phyloP scores from a whole-genome alignment of 139 green algal species.

The Chlorella ohadii region DNA sequence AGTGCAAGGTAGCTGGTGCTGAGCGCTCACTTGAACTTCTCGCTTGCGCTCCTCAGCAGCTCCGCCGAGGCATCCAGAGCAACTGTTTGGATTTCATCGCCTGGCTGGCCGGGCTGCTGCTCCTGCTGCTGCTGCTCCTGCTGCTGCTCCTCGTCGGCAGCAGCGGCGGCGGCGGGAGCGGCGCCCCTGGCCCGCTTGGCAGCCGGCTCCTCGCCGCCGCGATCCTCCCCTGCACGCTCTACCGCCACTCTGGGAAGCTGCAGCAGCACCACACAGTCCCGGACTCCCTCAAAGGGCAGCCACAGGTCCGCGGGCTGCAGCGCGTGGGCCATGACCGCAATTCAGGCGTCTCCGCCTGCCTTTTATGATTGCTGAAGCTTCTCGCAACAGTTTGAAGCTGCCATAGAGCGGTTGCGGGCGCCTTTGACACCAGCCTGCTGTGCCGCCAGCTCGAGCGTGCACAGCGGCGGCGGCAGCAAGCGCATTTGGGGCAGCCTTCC shows the following conservation, averaged over 20 bases:
- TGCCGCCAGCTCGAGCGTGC: no score
- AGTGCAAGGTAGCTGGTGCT: rapidly evolving
- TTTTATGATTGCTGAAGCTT: no score
- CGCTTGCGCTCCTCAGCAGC: neutral
- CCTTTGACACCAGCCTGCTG: no score
- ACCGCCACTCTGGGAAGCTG: neutral
- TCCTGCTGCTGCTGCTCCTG: neutral
- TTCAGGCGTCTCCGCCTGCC: no score
- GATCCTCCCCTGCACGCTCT: neutral
- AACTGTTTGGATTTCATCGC: neutral
- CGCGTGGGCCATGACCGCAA: no score
- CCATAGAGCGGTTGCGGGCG: no score
- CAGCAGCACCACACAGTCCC: neutral
- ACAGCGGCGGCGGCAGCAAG: no score
- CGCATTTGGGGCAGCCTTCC: no score
- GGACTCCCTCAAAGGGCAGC: neutral
- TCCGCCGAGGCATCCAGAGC: neutral
- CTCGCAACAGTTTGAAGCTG: no score
- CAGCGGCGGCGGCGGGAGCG: neutral
- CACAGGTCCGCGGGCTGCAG: no score
- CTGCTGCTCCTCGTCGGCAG: neutral
- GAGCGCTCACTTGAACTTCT: neutral
- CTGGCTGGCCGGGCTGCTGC: neutral
- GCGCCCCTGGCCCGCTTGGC: neutral
- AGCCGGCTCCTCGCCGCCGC: neutral